phyloP scores from a whole-genome alignment of 1,139 yeast genomes.

The Saccharomyces hybrid region DNA sequence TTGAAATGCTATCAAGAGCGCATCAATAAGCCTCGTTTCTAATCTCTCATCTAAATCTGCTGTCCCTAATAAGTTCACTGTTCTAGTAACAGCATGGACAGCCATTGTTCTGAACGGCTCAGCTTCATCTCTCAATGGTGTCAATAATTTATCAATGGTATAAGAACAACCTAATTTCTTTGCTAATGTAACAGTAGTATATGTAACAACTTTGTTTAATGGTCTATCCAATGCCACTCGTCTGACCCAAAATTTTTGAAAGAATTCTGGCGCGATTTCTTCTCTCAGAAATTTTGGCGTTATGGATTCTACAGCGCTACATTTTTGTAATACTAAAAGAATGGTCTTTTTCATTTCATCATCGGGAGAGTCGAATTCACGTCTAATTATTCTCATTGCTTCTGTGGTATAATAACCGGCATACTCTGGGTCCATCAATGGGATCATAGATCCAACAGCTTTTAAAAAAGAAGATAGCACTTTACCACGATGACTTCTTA shows the following conservation, averaged over 20 bases:
- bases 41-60: slow-evolving; percentile 48
- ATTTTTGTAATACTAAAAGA: slow-evolving; percentile 52
- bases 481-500: slow-evolving; percentile 70
- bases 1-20: slow-evolving; percentile 76
- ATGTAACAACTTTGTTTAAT: slow-evolving; percentile 55
- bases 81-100: slow-evolving; percentile 55
- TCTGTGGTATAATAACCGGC: slow-evolving; percentile 74
- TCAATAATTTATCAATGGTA: slow-evolving; percentile 51
- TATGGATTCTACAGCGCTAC: slow-evolving; percentile 47
- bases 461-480: slow-evolving; percentile 68
- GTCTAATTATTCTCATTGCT: slow-evolving; percentile 53
- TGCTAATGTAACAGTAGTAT: slow-evolving; percentile 64
- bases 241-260: slow-evolving; percentile 72
- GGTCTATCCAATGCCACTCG: slow-evolving; percentile 54
- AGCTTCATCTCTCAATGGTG: slow-evolving; percentile 69
- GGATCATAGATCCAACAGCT: slow-evolving; percentile 74
- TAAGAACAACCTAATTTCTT: slow-evolving; percentile 59
- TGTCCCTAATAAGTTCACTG: slow-evolving; percentile 40
- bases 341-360: slow-evolving; percentile 83
- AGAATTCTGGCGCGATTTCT: slow-evolving; percentile 56
- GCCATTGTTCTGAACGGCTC: slow-evolving; percentile 78
- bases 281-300: slow-evolving; percentile 41
- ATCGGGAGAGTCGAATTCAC: slow-evolving; percentile 78
- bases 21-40: slow-evolving; percentile 71
- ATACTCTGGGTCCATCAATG: slow-evolving; percentile 80